phyloP scores from a whole-genome alignment of 75 land plant species.

The Sequoiadendron giganteum region DNA sequence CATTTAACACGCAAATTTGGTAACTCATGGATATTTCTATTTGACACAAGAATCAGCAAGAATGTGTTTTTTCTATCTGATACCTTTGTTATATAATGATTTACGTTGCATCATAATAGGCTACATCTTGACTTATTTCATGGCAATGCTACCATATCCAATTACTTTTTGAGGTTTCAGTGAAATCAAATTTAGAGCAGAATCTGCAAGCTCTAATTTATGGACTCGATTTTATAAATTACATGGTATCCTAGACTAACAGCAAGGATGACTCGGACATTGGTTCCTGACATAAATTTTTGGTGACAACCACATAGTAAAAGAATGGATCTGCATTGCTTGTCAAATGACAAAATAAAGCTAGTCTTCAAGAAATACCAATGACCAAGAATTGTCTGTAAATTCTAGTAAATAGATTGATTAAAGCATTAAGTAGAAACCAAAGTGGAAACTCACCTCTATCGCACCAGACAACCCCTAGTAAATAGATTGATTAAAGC shows the following conservation, averaged over 20 bases:
- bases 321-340: background rate
- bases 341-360: background rate
- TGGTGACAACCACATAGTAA: background rate
- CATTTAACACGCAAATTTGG: background rate
- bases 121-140: background rate
- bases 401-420: background rate
- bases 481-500: background rate
- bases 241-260: background rate
- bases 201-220: background rate
- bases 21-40: background rate
- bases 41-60: background rate
- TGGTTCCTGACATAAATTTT: background rate
- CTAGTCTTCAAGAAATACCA: background rate
- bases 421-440: background rate
- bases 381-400: background rate
- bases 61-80: too few species aligned
- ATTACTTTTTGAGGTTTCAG: background rate
- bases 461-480: constrained; percentile 51
- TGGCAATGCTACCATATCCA: background rate
- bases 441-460: constrained; percentile 47
- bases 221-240: background rate
- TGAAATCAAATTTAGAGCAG: background rate
- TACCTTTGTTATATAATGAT: too few species aligned
- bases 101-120: background rate
- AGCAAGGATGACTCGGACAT: background rate